These are phyloP conservation scores for Lipomyces starkeyi DNA, from an alignment of 805 yeast genomes.

Conservation along the genomic window DNA sequence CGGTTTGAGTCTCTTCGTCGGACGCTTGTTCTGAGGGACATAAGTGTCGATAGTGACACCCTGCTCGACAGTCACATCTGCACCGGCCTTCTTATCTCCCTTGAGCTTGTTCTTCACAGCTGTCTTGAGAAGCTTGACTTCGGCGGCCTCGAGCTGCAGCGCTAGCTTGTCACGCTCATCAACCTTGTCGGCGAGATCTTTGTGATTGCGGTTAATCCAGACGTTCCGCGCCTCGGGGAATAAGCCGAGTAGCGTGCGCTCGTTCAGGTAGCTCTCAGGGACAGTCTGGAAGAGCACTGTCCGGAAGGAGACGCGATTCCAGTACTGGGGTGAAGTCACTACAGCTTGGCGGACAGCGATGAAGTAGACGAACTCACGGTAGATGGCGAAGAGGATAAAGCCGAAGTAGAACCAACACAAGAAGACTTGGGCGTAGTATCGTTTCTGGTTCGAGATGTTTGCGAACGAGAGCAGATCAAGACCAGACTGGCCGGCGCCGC, in stretches of 20 bases:
- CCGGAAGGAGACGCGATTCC: slow-evolving; percentile 74
- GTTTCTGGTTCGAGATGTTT: slow-evolving; percentile 64
- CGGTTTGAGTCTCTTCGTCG: slow-evolving; percentile 75
- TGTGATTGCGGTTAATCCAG: slow-evolving; percentile 74
- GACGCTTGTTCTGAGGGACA: slow-evolving; percentile 75
- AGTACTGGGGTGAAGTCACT: slow-evolving; percentile 79
- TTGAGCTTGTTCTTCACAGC: slow-evolving; percentile 70
- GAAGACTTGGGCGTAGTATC: slow-evolving; percentile 87
- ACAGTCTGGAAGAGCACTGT: slow-evolving; percentile 85
- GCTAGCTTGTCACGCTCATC: slow-evolving; percentile 65
- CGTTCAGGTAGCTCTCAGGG: slow-evolving; percentile 74
- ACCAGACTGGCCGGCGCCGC: slow-evolving; percentile 62
- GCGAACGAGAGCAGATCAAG: slow-evolving; percentile 79
- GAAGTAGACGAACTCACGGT: slow-evolving; percentile 81
- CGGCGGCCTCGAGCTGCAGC: slow-evolving; percentile 67
- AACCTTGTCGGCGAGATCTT: slow-evolving; percentile 61
- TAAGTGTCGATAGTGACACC: slow-evolving; percentile 47
- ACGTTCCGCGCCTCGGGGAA: slow-evolving; percentile 84
- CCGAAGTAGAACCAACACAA: slow-evolving; percentile 82
- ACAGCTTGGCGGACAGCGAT: slow-evolving; percentile 78
- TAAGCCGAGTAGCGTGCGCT: slow-evolving; percentile 70
- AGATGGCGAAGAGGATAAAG: slow-evolving; percentile 68
- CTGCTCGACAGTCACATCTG: slow-evolving; percentile 42
- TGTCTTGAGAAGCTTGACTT: slow-evolving; percentile 59
- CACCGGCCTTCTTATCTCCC: slow-evolving; percentile 63